Conservation (phyloP, 768 basidiomycete species). For the Strobilomyces confusus region DNA sequence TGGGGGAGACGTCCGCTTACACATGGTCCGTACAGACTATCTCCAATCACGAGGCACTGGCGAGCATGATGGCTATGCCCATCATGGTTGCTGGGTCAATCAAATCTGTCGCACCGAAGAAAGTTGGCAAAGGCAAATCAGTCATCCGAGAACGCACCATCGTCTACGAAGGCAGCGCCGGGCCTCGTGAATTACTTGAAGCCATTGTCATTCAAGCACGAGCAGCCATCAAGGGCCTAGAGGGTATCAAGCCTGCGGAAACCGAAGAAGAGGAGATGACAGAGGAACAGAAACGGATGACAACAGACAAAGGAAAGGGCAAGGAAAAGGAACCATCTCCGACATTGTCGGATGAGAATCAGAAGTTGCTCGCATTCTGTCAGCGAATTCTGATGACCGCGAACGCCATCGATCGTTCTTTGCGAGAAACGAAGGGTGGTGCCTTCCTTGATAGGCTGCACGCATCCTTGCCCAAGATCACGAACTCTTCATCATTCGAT, state of each 20-base stretch:
- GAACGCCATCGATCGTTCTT: constrained; percentile 79
- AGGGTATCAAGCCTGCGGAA: constrained; percentile 54
- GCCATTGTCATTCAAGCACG: constrained; percentile 89
- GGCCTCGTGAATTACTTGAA: constrained; percentile 89
- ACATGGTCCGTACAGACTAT: constrained; percentile 57
- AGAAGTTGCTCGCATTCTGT: constrained; percentile 77
- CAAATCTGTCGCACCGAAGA: constrained; percentile 60
- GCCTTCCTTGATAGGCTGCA: constrained; percentile 79
- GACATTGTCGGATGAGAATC: constrained; percentile 64
- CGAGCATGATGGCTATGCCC: constrained; percentile 96
- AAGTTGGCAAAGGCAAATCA: constrained; percentile 39
- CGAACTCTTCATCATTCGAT: constrained; percentile 48
- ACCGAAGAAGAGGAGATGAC: constrained; percentile 62
- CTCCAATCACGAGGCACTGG: constrained; percentile 87
- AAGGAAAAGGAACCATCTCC: constrained; percentile 46
- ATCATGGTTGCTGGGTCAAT: constrained; percentile 81
- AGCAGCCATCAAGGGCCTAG: constrained; percentile 85
- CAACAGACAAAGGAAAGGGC: constrained; percentile 58
- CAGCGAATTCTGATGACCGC: constrained; percentile 80
- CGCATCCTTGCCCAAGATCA: constrained; percentile 70
- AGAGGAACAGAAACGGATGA: constrained; percentile 89
- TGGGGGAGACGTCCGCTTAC: neutral
- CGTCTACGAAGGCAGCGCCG: constrained; percentile 85
- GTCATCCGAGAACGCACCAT: constrained; percentile 76
- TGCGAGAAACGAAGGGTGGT: constrained; percentile 86